These are phyloP conservation scores for Periconia digitata DNA, from an alignment of 2,329 filamentous ascomycete species.

Conservation along the genomic window DNA sequence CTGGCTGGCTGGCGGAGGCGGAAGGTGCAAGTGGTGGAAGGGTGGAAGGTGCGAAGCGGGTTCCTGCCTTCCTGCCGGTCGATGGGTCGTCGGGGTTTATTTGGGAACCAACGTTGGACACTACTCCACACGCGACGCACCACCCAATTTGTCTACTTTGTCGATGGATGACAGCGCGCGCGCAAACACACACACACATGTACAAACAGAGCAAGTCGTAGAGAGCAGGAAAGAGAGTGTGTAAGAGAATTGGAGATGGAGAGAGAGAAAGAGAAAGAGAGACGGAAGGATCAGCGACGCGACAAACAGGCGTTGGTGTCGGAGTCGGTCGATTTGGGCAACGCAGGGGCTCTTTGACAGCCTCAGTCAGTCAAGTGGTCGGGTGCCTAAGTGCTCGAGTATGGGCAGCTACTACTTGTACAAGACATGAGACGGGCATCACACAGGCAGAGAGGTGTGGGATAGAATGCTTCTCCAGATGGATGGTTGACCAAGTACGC, in stretches of 20 bases:
- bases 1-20: neutral
- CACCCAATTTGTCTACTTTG: no score
- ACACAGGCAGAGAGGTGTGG: no score
- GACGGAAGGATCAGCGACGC: no score
- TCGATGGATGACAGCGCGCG: no score
- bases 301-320: no score
- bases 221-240: neutral
- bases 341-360: slow-evolving; percentile 1
- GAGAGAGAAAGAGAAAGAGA: neutral
- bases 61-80: no score
- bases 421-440: no score
- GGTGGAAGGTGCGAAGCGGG: slow-evolving; percentile 9
- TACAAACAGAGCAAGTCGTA: neutral
- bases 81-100: neutral
- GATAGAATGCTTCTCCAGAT: no score
- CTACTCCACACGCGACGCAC: neutral
- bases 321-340: slow-evolving; percentile 1
- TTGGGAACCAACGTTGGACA: neutral
- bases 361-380: no score
- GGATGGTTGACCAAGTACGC: no score
- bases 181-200: no score
- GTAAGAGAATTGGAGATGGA: neutral
- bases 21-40: slow-evolving; percentile 8
- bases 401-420: neutral
- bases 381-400: neutral